Evolutionary conservation across 345 rosid species (phyloP), one percentile per base, ranked within the genome.

Genomic region (Hibiscus mutabilis): DNA sequence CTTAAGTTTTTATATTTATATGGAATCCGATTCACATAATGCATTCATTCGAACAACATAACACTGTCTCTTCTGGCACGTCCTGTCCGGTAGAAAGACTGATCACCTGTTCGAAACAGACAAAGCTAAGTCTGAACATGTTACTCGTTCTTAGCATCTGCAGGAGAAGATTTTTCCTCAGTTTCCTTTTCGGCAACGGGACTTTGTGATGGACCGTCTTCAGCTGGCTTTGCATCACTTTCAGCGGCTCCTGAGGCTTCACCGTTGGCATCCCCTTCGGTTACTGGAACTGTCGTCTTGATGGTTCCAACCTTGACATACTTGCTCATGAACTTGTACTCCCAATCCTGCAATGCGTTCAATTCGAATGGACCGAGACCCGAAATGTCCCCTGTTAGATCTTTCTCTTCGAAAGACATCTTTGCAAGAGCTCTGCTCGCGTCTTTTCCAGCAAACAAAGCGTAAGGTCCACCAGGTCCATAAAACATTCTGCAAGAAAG

Each of bases 351-450:
- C 83, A 96, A 83, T n/a, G 99, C 93, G 2, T 92, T 98, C 66
- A 96, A 74, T 84, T 96, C 99, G 40, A 83, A 92, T 1, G 98
- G 91, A 64, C 98, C 95, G 55, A 96, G 98, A 69, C 96, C 98
- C 11, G 99, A 89, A 66, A 88, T 85, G 76, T 96, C 98, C 35
- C 93, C 91, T 0, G 97, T 96, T 77, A 96, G 74, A 70, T 96
- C 99, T 74, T 84, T 85, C 1, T 91, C 97, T 60, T 96, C 99
- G 44, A 96, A 96, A 1, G 99, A 96, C 98, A 96, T 96, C 87
- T 91, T 96, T n/a, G 99, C 98, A 64, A 96, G 98, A 33, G 99
- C 99, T 79, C 95, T 82, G 89, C 98, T 96, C 1, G 98, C 97
- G 52, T 96, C 99, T 81, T 79, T 96, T 18, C 99, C 98, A 3